Percentiles rank a stretch among this genome's conserved stretches.
Conservation (phyloP, 176 grass and related monocot species). For the Chloris gayana region DNA sequence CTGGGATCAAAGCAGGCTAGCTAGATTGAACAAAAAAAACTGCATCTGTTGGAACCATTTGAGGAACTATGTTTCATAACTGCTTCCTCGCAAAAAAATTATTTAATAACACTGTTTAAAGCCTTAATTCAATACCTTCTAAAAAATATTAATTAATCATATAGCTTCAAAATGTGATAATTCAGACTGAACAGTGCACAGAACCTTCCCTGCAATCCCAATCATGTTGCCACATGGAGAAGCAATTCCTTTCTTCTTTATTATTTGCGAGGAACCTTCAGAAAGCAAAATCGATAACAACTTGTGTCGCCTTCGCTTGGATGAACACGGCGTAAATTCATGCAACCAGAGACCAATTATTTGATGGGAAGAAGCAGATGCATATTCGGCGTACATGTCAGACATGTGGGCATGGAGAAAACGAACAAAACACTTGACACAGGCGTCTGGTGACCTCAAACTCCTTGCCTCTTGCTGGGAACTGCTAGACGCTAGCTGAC, state of each 20-base stretch:
- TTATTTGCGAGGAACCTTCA: neutral
- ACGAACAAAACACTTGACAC: neutral
- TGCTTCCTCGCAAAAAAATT: too few relatives aligned
- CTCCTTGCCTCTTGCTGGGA: neutral
- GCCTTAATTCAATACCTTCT: too few relatives aligned
- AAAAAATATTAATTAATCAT: neutral
- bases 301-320: slow-evolving; percentile 5
- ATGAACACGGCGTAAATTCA: neutral
- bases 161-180: neutral
- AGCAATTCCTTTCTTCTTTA: neutral
- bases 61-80: too few relatives aligned
- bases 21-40: neutral
- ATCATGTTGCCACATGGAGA: slow-evolving; percentile 24
- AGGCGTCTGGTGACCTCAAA: neutral
- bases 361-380: neutral
- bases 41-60: neutral
- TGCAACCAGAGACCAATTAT: slow-evolving; percentile 22
- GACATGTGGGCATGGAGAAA: slow-evolving; percentile 13
- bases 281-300: slow-evolving; percentile 18
- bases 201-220: slow-evolving; percentile 18
- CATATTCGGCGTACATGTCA: neutral
- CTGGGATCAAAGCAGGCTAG: neutral
- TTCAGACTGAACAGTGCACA: neutral
- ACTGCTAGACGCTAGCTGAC: slow-evolving; percentile 31
- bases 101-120: too few relatives aligned